Base-by-base conservation (phyloP, 805 yeast genomes). In the Candida ulmi region DNA sequence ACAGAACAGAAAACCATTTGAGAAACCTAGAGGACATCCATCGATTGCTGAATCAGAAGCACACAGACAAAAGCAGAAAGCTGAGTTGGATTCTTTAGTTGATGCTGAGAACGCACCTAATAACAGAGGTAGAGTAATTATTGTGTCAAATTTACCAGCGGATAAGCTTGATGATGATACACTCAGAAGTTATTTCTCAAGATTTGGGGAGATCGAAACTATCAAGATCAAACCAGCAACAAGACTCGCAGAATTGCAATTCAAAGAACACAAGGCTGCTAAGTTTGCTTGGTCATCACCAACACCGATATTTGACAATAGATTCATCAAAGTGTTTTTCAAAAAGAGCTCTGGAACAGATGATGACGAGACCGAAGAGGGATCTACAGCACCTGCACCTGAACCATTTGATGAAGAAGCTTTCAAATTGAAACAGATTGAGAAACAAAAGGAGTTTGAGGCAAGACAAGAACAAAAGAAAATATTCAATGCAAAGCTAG, bases 291-390 rank as follows among this genome's bases (percentile, higher is more conserved):
- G 71, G 66, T 35, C 50, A 6, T 58, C 62, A 23, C 72, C 76
- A 1, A 60, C 53, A 4, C 69, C 76, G 6, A 63, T 72, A 13
- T 72, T 72, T 45, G 66, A 63, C 38, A 72, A 72, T 57, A 63
- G 78, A 37, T 71, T 71, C 43, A 64, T 72, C 44, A 72, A 72
- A 50, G 64, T 72, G 30, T 70, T 53, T 51, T 72, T 70, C 68
- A 61, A 45, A 30, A 35, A 39, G 9, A 42, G 34, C n/a, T 40
- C 38, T 13, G 36, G 27, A 19, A 17, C 7, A 4, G 11, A 15
- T 11, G n/a, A 26, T 7, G 11, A 15, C 11, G n/a, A 26, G 12
- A 26, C 12, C 13, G 31, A n/a, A 5, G 31, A 28, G n/a, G 17
- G 9, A 28, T 9, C 18, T 6, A 16, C 18, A 15, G 17, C 8